Evolutionary conservation across 352 stramenopile genomes (phyloP), one percentile per base, ranked within the genome.

Genomic region (Phytophthora litchii): DNA sequence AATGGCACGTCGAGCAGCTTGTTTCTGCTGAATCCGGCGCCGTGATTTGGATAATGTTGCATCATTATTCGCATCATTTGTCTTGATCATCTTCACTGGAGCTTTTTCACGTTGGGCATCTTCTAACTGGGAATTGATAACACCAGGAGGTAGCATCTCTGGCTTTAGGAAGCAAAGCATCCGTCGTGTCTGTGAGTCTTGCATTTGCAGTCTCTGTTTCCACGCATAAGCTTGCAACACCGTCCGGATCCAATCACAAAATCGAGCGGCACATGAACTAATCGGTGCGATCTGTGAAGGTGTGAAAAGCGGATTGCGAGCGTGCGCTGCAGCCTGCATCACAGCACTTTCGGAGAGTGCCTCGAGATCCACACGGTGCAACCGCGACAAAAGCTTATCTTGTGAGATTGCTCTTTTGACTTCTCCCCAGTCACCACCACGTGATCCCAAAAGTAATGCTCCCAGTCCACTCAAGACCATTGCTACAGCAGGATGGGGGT

Each of bases 241-340:
- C 7, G 75, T 74, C 3, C 74, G 64, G 7, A 89, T 86, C 86
- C 91, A 98, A n/a, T 93, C 89, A 53, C 92, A 98, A 42, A 98
- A 92, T 23, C 84, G 82, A 1, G 86, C 88, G 0, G 92, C 91
- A 32, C 88, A 94, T 5, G 76, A 84, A 63, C 88, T 97, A 51
- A 97, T 88, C 6, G 87, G 80, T 0, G 59, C 70, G 14, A 98
- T 86, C 32, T 88, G 71, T 2, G 49, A 51, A 1, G 83, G 68
- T 8, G 74, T 69, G 48, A 94, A 96, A 1, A 92, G 64, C 3
- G 78, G 67, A 53, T 95, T 94, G 0, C 77, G 64, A 42, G 78
- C 72, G 17, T 92, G 78, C 0, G 65, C 53, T n/a, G 78, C 75
- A 10, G 71, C 72, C 31, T 72, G 64, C 34, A 78, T 45, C 1